phyloP scores from a whole-genome alignment of 805 yeast genomes.

The Ogataea pignaliae region DNA sequence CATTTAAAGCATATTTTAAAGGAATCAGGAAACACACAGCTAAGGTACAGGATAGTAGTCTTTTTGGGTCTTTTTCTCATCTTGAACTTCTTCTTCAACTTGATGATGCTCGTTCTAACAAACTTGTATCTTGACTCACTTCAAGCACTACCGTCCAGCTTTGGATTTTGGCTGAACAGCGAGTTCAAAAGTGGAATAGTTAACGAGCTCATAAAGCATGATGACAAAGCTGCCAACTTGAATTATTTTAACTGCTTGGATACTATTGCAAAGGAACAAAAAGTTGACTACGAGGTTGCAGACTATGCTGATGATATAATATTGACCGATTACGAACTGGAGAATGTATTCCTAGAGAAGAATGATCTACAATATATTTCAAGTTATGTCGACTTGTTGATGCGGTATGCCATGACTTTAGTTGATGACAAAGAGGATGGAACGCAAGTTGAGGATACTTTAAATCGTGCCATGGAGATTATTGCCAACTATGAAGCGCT shows the following conservation, averaged over 20 bases:
- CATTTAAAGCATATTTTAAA: conserved; percentile 21
- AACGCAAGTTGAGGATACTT: conserved; percentile 21
- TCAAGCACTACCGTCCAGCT: conserved; percentile 25
- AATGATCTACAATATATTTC: conserved; percentile 31
- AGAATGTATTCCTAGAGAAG: conserved; percentile 23
- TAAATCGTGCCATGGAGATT: conserved; percentile 28
- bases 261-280: conserved; percentile 28
- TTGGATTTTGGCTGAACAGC: conserved; percentile 26
- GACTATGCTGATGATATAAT: conserved; percentile 18
- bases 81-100: conserved; percentile 33
- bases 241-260: conserved; percentile 30
- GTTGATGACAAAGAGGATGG: conserved; percentile 16
- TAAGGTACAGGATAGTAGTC: conserved; percentile 40
- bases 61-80: conserved; percentile 39
- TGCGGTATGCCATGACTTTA: conserved; percentile 35
- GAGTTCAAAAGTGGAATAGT: conserved; percentile 35
- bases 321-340: conserved; percentile 17
- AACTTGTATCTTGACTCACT: conserved; percentile 25
- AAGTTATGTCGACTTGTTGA: conserved; percentile 33
- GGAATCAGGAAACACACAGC: conserved; percentile 36
- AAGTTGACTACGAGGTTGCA: conserved; percentile 19
- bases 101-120: conserved; percentile 30
- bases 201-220: conserved; percentile 32
- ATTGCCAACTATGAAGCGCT: conserved; percentile 25
- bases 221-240: conserved; percentile 31